phyloP scores from a whole-genome alignment of 2,329 filamentous ascomycete genomes.

The Aspergillus neotritici region DNA sequence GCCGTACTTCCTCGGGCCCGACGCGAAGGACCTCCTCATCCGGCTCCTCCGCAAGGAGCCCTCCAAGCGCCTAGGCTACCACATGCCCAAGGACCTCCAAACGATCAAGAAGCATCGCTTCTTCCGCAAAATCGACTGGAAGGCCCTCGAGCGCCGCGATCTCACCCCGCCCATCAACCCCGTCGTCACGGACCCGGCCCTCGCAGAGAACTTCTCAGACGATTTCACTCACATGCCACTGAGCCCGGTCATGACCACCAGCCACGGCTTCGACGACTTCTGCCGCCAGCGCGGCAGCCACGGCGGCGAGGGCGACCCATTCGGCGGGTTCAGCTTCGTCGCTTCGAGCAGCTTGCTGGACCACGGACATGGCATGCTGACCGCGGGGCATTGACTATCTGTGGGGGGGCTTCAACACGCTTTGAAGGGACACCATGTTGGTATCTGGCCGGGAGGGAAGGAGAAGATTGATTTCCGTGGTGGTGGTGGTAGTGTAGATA shows the following conservation, averaged over 20 bases:
- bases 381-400: slow-evolving; percentile 19
- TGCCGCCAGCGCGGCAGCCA: slow-evolving; percentile 16
- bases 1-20: slow-evolving; percentile 83
- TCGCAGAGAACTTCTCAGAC: slow-evolving; percentile 92
- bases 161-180: slow-evolving; percentile 84
- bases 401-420: background rate
- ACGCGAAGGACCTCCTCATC: slow-evolving; percentile 90
- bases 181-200: slow-evolving; percentile 87
- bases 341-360: slow-evolving; percentile 45
- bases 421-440: no score
- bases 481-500: background rate
- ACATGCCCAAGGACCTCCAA: slow-evolving; percentile 81
- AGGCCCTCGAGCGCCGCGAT: slow-evolving; percentile 73
- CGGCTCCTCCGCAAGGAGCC: slow-evolving; percentile 89
- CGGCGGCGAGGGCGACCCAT: slow-evolving; percentile 35
- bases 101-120: slow-evolving; percentile 90
- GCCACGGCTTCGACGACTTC: slow-evolving; percentile 24
- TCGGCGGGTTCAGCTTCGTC: slow-evolving; percentile 47
- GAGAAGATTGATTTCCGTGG: background rate
- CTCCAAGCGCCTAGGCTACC: slow-evolving; percentile 76
- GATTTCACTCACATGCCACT: slow-evolving; percentile 85
- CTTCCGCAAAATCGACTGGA: slow-evolving; percentile 96
- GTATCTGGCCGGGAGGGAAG: background rate
- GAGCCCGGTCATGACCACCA: slow-evolving; percentile 57
- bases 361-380: slow-evolving; percentile 27